Evolutionary conservation across 2,329 filamentous ascomycete genomes (phyloP), one percentile per base, ranked within the genome.

Genomic region (Phialophora verrucosa): DNA sequence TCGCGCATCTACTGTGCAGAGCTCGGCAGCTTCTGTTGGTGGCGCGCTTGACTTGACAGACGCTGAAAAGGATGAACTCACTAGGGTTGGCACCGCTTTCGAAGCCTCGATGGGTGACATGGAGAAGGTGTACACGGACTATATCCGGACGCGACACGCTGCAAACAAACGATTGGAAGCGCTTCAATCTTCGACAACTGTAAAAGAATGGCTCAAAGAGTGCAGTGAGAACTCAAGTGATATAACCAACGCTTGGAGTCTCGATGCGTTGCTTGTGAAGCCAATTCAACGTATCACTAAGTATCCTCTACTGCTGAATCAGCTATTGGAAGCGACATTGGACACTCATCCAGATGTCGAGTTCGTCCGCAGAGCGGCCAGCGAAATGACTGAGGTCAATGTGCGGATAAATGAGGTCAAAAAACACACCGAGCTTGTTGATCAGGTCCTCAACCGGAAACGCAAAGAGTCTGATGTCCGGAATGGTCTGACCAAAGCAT

Each of bases 221-320:
- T 99, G 95, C 78, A 93, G 95, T 74, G 89, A 92, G 72, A 93
- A 94, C 74, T 93, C 94, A 12, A 91, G 92, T 72, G 95, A 97
- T 76, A 85, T 99, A 69, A 99, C 95, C 0, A 88, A 89, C 29
- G 94, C 95, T 0, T 99, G 95, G 95, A 91, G 96, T 77, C 79
- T 99, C 67, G 93, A 97, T 77, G 96, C 95, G 0, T 83, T 99
- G n/a, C 85, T 99, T 23, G 94, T 99, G 75, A 99, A 99, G 78
- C 95, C 95, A 1, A 93, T 96, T 77, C 95, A 99, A 79, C 88
- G 95, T 56, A 90, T 98, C 69, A 89, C 94, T 38, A 97, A 97
- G 75, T 99, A 98, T 75, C 93, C 93, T 3, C 88, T 97, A 54
- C 83, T 99, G 49, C 87, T 99, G 53, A 87, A 88, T 38, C 89